A percentile compares a stretch with the other conserved stretches of the same genome.
These are phyloP conservation scores for Elymus sibiricus DNA, from an alignment of 176 grass and related monocot species.

Conservation along the genomic window DNA sequence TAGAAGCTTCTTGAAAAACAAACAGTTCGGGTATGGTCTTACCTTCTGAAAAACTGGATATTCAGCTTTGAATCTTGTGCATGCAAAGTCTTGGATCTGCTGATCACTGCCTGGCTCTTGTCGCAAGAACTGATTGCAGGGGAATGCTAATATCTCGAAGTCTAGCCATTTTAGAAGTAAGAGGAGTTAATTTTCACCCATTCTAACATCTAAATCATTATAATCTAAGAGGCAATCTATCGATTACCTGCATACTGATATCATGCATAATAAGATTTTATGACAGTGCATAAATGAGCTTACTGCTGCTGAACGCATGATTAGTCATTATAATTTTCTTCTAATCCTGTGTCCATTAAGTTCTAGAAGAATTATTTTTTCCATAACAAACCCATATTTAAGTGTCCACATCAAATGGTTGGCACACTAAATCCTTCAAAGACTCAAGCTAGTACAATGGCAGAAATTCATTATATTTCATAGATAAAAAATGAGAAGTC, in stretches of 20 bases:
- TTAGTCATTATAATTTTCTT: background rate
- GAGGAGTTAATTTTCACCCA: constrained; percentile 4
- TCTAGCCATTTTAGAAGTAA: constrained; percentile 43
- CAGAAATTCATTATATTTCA: background rate
- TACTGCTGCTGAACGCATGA: background rate
- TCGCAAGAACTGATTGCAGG: constrained; percentile 88
- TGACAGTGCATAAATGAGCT: background rate
- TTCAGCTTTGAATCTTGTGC: constrained; percentile 88
- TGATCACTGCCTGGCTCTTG: constrained; percentile 72
- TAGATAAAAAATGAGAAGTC: background rate
- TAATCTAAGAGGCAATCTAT: background rate
- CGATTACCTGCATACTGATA: background rate
- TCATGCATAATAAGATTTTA: background rate
- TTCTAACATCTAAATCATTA: background rate
- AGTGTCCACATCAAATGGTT: background rate
- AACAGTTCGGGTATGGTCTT: background rate
- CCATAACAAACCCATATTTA: background rate
- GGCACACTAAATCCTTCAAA: background rate
- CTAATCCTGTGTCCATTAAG: background rate
- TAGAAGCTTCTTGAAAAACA: background rate
- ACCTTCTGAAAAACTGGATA: constrained; percentile 98
- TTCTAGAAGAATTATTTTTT: constrained; percentile 11
- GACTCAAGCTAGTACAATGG: background rate
- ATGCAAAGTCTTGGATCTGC: constrained; percentile 82
- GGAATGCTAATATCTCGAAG: constrained; percentile 96